Conservation (phyloP, 2,329 filamentous ascomycete genomes). For the Trichoderma atrobrunneum region DNA sequence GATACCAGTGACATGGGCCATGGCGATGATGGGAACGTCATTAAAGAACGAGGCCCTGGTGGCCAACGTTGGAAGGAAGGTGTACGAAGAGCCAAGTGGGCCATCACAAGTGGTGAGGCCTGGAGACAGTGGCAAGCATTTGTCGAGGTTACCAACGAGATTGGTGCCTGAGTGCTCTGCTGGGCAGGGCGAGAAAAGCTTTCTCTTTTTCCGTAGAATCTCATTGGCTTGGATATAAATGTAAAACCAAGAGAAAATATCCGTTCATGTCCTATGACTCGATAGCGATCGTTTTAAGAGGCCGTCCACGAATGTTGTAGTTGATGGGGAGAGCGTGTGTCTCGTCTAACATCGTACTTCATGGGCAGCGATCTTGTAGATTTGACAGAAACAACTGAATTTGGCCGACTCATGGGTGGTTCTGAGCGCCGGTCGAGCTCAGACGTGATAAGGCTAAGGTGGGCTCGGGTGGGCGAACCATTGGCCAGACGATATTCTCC, state of each 20-base stretch:
- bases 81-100: slow-evolving; percentile 81
- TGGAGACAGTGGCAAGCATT: slow-evolving; percentile 79
- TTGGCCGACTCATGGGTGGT: background rate
- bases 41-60: slow-evolving; percentile 78
- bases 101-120: slow-evolving; percentile 82
- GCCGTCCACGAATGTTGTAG: background rate
- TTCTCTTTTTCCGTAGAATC: background rate
- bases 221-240: background rate
- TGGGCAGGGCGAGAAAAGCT: background rate
- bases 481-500: slow-evolving; percentile 1
- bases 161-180: slow-evolving; percentile 27
- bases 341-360: background rate
- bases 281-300: background rate
- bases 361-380: background rate
- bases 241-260: background rate
- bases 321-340: background rate
- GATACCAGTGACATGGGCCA: slow-evolving; percentile 75
- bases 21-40: slow-evolving; percentile 76
- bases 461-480: background rate
- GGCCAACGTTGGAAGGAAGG: slow-evolving; percentile 94
- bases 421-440: slow-evolving; percentile 1
- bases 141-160: slow-evolving; percentile 72
- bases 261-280: background rate
- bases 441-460: background rate
- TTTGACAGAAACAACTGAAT: background rate